Conservation (phyloP, 2,329 filamentous ascomycete genomes). For the Microsporum canis region DNA sequence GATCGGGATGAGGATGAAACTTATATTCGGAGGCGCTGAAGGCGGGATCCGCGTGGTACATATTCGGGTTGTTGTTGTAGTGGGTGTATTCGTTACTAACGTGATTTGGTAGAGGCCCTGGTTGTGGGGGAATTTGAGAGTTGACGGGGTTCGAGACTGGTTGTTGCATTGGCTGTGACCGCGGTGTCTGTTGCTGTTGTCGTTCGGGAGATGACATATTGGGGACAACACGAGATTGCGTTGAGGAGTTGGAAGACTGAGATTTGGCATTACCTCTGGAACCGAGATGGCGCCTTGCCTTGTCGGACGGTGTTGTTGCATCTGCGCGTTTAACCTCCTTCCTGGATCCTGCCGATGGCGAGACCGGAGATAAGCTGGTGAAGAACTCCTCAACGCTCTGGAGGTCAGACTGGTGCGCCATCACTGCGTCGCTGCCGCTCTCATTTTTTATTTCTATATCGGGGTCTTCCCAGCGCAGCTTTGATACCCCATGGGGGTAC, state of each 20-base stretch:
- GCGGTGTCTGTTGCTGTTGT: constrained; percentile 13
- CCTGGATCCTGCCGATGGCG: constrained; percentile 39
- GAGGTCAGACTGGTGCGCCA: constrained; percentile 80
- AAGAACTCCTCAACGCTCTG: constrained; percentile 94
- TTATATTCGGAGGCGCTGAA: constrained; percentile 27
- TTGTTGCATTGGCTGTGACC: not conserved
- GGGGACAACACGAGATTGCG: not conserved
- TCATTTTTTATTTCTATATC: constrained; percentile 57
- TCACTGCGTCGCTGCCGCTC: constrained; percentile 71
- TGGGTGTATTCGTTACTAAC: constrained; percentile 26
- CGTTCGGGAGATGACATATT: not conserved
- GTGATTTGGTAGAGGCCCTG: not conserved
- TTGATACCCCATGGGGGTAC: constrained; percentile 83
- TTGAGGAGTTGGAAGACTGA: not conserved
- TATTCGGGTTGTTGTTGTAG: constrained; percentile 25
- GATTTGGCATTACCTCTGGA: not conserved
- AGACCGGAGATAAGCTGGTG: constrained; percentile 56
- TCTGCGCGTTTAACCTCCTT: constrained; percentile 37
- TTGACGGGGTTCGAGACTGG: constrained; percentile 18
- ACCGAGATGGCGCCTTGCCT: not conserved
- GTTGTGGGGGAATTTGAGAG: constrained; percentile 9
- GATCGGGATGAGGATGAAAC: constrained; percentile 29
- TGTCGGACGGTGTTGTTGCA: constrained; percentile 8
- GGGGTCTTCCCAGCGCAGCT: constrained; percentile 71
- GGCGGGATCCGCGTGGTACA: constrained; percentile 19